phyloP scores from a whole-genome alignment of 768 basidiomycete species.

The Hirschioporus abietinus region DNA sequence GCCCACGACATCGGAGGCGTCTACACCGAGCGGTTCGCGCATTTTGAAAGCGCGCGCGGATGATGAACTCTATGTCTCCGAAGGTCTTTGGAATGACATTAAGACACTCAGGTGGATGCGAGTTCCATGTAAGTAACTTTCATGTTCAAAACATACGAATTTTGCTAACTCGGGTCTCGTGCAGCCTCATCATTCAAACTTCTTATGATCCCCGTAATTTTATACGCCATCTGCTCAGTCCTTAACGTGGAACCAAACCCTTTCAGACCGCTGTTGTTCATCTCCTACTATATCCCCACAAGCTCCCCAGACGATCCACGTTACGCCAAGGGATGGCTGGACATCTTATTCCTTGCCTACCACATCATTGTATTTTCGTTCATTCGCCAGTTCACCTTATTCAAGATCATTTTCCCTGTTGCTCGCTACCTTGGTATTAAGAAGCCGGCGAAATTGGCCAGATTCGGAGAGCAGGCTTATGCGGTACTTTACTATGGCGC shows the following conservation, averaged over 20 bases:
- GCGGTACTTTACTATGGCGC: conserved; percentile 73
- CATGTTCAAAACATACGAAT: background rate
- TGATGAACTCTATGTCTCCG: background rate
- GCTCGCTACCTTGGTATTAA: conserved; percentile 69
- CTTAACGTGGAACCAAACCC: conserved; percentile 61
- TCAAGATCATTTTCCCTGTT: conserved; percentile 60
- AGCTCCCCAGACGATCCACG: conserved; percentile 50
- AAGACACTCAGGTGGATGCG: conserved; percentile 62
- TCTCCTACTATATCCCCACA: conserved; percentile 57
- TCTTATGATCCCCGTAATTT: conserved; percentile 51
- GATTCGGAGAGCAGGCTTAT: conserved; percentile 92
- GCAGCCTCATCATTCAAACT: conserved; percentile 64
- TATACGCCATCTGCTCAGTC: conserved; percentile 63
- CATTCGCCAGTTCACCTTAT: conserved; percentile 67
- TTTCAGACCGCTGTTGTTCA: conserved; percentile 63
- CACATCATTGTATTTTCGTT: conserved; percentile 88
- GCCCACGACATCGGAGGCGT: background rate
- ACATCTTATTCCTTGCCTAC: conserved; percentile 76
- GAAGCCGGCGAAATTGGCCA: conserved; percentile 58
- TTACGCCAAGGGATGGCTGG: conserved; percentile 69
- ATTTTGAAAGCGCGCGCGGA: background rate
- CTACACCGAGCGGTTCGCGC: background rate
- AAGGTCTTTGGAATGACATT: conserved; percentile 48
- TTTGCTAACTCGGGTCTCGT: background rate
- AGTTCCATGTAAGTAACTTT: conserved; percentile 51